Conservation (phyloP, 805 yeast species). For the Clavispora phyllophila region DNA sequence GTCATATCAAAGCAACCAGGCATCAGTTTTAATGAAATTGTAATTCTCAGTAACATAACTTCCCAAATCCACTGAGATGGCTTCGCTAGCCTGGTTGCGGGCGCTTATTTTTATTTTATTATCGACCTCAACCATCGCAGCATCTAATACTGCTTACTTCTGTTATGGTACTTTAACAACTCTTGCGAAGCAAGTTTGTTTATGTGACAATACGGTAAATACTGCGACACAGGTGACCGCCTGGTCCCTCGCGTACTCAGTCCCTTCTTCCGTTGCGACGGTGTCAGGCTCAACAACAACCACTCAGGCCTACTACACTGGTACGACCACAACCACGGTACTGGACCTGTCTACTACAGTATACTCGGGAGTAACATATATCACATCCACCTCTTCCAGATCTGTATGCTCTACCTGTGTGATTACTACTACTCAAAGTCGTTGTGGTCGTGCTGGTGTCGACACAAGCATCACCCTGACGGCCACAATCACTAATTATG, state of each 20-base stretch:
- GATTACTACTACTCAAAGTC: not conserved
- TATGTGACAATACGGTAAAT: not conserved
- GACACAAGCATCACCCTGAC: not conserved
- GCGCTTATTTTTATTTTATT: not conserved
- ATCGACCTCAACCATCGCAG: not conserved
- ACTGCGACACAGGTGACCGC: no score
- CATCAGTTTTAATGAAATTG: no score
- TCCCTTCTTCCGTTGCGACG: not conserved
- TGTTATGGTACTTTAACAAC: not conserved
- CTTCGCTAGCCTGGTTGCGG: not conserved
- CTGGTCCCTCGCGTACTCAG: not conserved
- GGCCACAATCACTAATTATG: not conserved
- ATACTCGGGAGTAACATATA: not conserved
- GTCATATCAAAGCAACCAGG: no score
- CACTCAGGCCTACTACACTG: not conserved
- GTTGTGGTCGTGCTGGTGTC: not conserved
- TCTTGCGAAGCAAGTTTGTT: not conserved
- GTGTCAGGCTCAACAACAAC: not conserved
- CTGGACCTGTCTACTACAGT: not conserved
- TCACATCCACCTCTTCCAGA: not conserved
- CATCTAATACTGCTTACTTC: not conserved
- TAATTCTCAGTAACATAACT: not conserved
- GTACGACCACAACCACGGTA: not conserved
- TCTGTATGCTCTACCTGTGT: not conserved
- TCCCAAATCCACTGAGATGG: not conserved